These are phyloP conservation scores for Fusarium kyushuense DNA, from an alignment of 2,329 filamentous ascomycete genomes.

Conservation along the genomic window DNA sequence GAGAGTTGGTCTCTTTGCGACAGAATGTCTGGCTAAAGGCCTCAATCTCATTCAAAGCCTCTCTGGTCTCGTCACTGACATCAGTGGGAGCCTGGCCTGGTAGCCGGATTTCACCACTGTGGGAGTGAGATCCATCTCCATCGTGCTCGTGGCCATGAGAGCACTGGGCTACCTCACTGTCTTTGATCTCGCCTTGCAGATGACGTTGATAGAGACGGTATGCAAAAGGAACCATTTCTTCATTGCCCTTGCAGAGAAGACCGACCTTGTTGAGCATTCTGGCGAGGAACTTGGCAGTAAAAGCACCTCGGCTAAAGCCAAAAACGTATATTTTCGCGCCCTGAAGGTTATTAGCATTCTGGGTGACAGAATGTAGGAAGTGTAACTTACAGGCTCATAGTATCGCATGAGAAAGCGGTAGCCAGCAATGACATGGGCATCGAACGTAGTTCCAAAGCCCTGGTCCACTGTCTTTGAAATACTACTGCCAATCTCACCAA, in stretches of 20 bases:
- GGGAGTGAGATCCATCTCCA: not conserved
- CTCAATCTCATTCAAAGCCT: conserved; percentile 53
- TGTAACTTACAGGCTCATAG: conserved; percentile 56
- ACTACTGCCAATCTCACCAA: conserved; percentile 52
- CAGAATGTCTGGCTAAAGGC: conserved; percentile 64
- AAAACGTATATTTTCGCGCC: conserved; percentile 67
- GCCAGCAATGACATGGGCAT: conserved; percentile 64
- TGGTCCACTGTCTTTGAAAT: conserved; percentile 58
- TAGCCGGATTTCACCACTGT: conserved; percentile 17
- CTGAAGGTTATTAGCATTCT: conserved; percentile 33
- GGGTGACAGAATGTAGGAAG: rapidly evolving
- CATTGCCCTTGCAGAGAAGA: conserved; percentile 63
- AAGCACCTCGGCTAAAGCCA: conserved; percentile 65
- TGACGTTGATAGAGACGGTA: conserved; percentile 59
- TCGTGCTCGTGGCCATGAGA: conserved; percentile 4
- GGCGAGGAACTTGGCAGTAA: conserved; percentile 65
- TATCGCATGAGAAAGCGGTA: conserved; percentile 68
- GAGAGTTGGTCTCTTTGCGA: conserved; percentile 49
- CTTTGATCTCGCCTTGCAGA: conserved; percentile 54
- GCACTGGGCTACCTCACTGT: conserved; percentile 45
- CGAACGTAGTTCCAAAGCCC: conserved; percentile 61
- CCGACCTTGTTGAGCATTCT: conserved; percentile 64
- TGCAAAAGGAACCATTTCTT: conserved; percentile 66
- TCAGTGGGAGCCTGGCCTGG: conserved; percentile 40
- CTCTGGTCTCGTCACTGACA: conserved; percentile 42